These are phyloP conservation scores for Athelia psychrophila DNA, from an alignment of 1,284 basidiomycete genomes.

Conservation along the genomic window DNA sequence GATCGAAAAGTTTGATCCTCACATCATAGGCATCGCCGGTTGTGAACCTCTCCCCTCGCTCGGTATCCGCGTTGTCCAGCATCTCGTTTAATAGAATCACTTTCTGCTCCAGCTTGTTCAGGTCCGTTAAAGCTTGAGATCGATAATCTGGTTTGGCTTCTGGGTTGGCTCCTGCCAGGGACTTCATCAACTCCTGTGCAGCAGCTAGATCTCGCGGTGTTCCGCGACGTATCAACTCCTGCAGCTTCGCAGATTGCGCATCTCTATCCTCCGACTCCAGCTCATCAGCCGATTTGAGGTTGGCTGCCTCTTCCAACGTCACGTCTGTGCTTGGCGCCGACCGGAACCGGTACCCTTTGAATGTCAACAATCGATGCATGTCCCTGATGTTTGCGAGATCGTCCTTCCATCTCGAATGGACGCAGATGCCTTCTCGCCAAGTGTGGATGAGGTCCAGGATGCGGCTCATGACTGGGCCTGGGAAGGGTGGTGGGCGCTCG, in stretches of 20 bases:
- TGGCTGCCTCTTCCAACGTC: constrained; percentile 39
- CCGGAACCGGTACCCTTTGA: constrained; percentile 96
- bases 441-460: constrained; percentile 92
- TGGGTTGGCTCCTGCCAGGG: constrained; percentile 92
- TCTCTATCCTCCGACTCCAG: constrained; percentile 94
- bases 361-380: constrained; percentile 94
- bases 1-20: constrained; percentile 21
- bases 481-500: constrained; percentile 94
- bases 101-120: constrained; percentile 94
- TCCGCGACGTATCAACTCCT: constrained; percentile 95
- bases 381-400: constrained; percentile 97
- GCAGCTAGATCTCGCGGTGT: constrained; percentile 94
- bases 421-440: constrained; percentile 96
- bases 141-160: constrained; percentile 93
- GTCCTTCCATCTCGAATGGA: constrained; percentile 90
- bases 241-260: constrained; percentile 95
- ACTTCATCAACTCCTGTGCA: constrained; percentile 98
- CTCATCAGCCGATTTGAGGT: constrained; percentile 93
- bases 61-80: constrained; percentile 86
- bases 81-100: constrained; percentile 95
- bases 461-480: constrained; percentile 91
- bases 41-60: constrained; percentile 72
- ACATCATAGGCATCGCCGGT: constrained; percentile 93
- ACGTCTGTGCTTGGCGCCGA: constrained; percentile 42
- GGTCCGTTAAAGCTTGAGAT: constrained; percentile 84